Evolutionary conservation across 495 filamentous ascomycete genomes (phyloP), one percentile per base, ranked within the genome.

Genomic region (Immersiella caudata): DNA sequence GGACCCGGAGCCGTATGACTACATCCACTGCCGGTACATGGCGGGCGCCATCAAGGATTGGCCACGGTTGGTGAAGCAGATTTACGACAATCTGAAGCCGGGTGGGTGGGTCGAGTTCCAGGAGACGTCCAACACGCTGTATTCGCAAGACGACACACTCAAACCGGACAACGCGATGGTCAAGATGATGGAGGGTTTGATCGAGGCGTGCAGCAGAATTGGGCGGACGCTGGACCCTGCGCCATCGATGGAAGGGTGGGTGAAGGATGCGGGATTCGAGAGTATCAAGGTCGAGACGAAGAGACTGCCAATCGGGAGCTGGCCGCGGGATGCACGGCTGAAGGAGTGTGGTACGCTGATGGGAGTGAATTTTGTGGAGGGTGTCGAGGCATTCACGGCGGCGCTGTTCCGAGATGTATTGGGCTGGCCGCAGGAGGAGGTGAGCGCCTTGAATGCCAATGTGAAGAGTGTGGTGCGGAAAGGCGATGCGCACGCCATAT

Each of bases 71-170:
- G 73, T 86, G 62, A 62, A 67, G 11, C 79, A 84, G 64, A 79
- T 76, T 0, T 86, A 75, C 68, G 73, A 78, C 59, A 76, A 78
- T 70, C 67, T 82, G 8, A 79, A 78, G 60, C 84, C 84, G 0
- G 84, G 84, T 9, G 83, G 83, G 0, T 81, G 78, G 73, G 71
- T 85, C 60, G 84, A 87, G 73, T 70, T 83, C 24, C 81, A 85
- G 66, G 84, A 86, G 65, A 71, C 74, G 59, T 75, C 73, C 9
- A 74, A 78, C 63, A 68, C 51, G 54, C 73, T 75, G 66, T 72
- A 74, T 33, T 78, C 73, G 16, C 69, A 78, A 61, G 80, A 83
- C 57, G 80, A 74, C 2, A 75, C 67, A n/a, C 73, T 79, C 57
- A 46, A 55, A 27, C 73, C 72, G n/a, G 76, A 75, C 33, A 72